Evolutionary conservation across 2,329 filamentous ascomycete species (phyloP), one percentile per base, ranked within the genome.

Genomic region (Fusarium papillatum): DNA sequence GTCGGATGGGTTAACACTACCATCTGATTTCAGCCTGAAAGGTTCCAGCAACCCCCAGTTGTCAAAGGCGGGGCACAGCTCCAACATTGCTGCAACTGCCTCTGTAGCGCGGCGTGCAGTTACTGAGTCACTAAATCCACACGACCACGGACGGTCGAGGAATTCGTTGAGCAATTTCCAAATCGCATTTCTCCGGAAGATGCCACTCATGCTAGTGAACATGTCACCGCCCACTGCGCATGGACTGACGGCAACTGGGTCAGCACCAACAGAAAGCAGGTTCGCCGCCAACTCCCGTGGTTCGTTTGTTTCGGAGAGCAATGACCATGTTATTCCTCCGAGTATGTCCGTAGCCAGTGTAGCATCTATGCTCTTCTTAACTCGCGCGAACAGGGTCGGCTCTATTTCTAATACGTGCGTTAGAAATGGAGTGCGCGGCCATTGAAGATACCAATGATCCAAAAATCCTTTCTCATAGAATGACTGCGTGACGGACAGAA

Each of bases 141-240:
- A 9, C 10, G 38, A 41, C 38, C 38, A n/a, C 8, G 5, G 38
- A 19, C 17, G 17, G 19, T 13, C 0, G 10, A 43, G 5, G 11
- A 43, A n/a, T n/a, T 43, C 39, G 5, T 43, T 2, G 11, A 43
- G 39, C 39, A 43, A 43, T 11, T n/a, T 43, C 39, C 39, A 43
- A n/a, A 43, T 43, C 9, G 19, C 39, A 13, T 43, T 43, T n/a
- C 10, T n/a, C 39, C 39, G 19, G 0, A 11, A n/a, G 39, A n/a
- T n/a, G n/a, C n/a, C n/a, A n/a, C n/a, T n/a, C n/a, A n/a, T n/a
- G 10, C 0, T 0, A 43, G 39, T 43, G 19, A 43, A 43, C 2
- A 5, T n/a, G 19, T 3, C 2, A n/a, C 7, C 7, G 5, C 39
- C 10, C 10, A 43, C 19, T 43, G 39, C 39, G 10, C 2, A 3